Evolutionary conservation across 768 basidiomycete species (phyloP), one percentile per base, ranked within the genome.

Genomic region (Naganishia randhawae): DNA sequence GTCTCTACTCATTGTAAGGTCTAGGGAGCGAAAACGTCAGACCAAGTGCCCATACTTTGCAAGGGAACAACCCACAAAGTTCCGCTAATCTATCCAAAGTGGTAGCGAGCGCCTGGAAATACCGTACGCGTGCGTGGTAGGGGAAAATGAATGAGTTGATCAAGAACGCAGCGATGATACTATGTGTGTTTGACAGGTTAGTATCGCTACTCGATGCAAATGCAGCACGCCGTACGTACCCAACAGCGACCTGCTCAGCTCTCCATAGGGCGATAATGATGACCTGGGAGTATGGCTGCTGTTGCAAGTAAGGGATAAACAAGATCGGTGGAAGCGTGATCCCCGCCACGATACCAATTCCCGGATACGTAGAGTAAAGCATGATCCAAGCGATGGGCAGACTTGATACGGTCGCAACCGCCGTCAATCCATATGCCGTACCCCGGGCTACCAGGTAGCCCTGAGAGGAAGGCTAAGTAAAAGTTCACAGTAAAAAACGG

Each of bases 301-400:
- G 63, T 1, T 54, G 69, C 17, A 80, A 68, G 57, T 79, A 79
- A 3, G 71, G 69, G 29, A 81, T 73, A 63, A 79, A 81, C 3
- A 81, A 33, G 29, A 81, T 63, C 0, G 80, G 79, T 2, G 80
- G 78, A 4, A 81, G 63, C 1, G 80, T 80, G 67, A 81, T 80
- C 8, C 78, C 78, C 63, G 73, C 69, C 17, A 72, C 71, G 17
- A 73, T 71, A 13, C 71, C 73, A 25, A 77, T 50, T 10, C 65
- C 71, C 8, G 73, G 75, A 53, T 69, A 67, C 7, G 41, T 65
- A 0, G 75, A 63, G 50, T 73, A 79, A n/a, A 81, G 68, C 70
- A 81, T 78, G 65, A 75, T 68, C 50, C 69, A 76, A 2, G 77
- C 75, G 22, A 79, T 77, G 1, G 78, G 76, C 1, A 79, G 29